Base-by-base conservation (phyloP, 768 basidiomycete genomes). In the Lepiota venenata region DNA sequence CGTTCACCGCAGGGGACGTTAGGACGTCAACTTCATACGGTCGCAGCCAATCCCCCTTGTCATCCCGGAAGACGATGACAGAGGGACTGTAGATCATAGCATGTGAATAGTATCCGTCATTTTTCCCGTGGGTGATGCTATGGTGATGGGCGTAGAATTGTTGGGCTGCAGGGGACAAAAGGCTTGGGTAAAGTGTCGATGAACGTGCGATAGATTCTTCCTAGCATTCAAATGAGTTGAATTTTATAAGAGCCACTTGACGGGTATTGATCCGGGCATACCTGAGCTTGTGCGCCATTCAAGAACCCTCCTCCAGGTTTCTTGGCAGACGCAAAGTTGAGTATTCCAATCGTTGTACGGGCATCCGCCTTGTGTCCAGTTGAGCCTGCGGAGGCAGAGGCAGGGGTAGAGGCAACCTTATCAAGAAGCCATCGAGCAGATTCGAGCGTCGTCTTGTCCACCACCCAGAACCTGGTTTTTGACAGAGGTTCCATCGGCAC, bases 181-280 rank as follows among this genome's bases (percentile, higher is more conserved):
- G 80, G 22, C 81, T 77, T 1, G 76, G 71, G 58, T 84, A 87
- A 6, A 90, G 69, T 1, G 83, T 84, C 15, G 87, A 88, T 7
- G 86, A 82, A 40, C 88, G 81, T 3, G 88, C 86, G 60, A 90
- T 76, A 36, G 83, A 82, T 66, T 90, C 88, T 66, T 90, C 88
- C 65, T 90, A 81, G 0, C 80, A 14, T 37, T 16, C 36, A 42
- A 20, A n/a, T 15, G 18, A 40, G 3, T 3, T 4, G 5, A 5
- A 6, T 21, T 20, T 43, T 10, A 47, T 39, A 5, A 37, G 43
- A 15, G 35, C 21, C 16, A 11, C 4, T 20, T 32, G 21, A 12
- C n/a, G 18, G 4, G 20, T 7, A 35, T 20, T 16, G 18, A 37
- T 16, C 29, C 18, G 32, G 32, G 52, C 62, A 14, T 37, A 65